phyloP scores from a whole-genome alignment of 202 grass and related monocot genomes.

The Panicum virgatum region DNA sequence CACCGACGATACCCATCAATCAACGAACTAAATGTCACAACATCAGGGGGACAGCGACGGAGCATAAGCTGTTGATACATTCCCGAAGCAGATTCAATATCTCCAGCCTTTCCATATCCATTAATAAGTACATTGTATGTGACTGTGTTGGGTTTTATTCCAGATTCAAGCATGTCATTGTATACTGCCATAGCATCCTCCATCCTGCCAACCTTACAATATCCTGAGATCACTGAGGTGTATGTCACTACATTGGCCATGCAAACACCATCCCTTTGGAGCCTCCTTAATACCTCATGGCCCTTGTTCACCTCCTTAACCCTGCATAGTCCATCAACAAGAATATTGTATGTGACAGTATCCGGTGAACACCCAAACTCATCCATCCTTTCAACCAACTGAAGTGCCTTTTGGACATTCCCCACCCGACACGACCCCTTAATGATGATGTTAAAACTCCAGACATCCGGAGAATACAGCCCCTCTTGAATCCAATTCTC shows the following conservation, averaged over 20 bases:
- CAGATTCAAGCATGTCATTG: slow-evolving; percentile 60
- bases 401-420: slow-evolving; percentile 60
- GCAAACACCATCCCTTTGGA: slow-evolving; percentile 61
- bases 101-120: slow-evolving; percentile 73
- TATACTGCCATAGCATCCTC: slow-evolving; percentile 57
- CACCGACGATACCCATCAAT: slow-evolving; percentile 88
- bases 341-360: slow-evolving; percentile 71
- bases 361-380: slow-evolving; percentile 71
- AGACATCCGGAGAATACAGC: slow-evolving; percentile 51
- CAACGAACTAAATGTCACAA: slow-evolving; percentile 92
- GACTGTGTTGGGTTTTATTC: slow-evolving; percentile 55
- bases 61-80: slow-evolving; percentile 79
- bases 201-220: slow-evolving; percentile 69
- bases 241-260: slow-evolving; percentile 81
- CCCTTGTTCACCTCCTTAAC: slow-evolving; percentile 58
- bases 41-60: slow-evolving; percentile 61
- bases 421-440: slow-evolving; percentile 69
- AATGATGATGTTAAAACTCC: slow-evolving; percentile 84
- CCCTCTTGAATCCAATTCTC: slow-evolving; percentile 47
- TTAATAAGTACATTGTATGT: slow-evolving; percentile 95
- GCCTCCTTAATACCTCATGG: slow-evolving; percentile 57
- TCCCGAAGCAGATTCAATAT: slow-evolving; percentile 56
- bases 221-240: slow-evolving; percentile 81
- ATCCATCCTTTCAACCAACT: slow-evolving; percentile 67
- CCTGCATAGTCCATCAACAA: slow-evolving; percentile 70